Evolutionary conservation across 202 grass and related monocot species (phyloP).

Genomic region (Carex arenaria): DNA sequence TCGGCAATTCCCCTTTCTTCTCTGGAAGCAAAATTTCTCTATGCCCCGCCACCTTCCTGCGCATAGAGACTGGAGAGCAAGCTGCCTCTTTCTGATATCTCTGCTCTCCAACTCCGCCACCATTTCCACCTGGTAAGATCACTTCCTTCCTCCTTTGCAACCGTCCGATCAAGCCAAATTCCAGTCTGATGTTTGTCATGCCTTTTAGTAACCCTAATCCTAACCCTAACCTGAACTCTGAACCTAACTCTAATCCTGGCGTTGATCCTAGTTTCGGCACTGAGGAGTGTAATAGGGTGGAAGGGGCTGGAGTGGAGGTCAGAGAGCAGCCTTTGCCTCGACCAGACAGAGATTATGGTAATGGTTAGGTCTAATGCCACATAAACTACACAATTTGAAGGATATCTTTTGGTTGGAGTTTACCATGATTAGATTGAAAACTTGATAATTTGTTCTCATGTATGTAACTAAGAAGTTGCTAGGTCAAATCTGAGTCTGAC

Average conservation of each 20-base stretch:
- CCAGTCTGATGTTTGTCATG: not conserved
- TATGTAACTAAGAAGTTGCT: not conserved
- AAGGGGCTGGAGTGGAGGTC: not conserved
- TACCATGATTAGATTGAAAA: not conserved
- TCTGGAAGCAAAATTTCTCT: not conserved
- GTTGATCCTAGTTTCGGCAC: not conserved
- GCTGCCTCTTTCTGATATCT: not conserved
- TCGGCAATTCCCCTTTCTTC: not conserved
- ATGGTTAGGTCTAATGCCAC: not conserved
- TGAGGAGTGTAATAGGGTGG: not conserved
- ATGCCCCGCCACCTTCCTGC: not conserved
- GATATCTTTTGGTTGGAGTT: not conserved
- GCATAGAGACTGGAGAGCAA: not conserved
- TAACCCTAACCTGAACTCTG: not conserved
- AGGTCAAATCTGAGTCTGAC: not conserved
- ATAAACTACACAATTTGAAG: not conserved
- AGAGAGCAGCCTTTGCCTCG: not conserved
- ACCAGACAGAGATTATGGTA: not conserved
- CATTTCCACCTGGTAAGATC: not conserved
- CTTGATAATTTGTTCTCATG: not conserved
- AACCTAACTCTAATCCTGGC: not conserved
- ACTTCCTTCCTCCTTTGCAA: not conserved
- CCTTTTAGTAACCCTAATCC: conserved; percentile 9
- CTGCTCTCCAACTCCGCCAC: not conserved
- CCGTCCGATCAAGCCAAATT: not conserved